Base-by-base conservation (phyloP, 148 eudicot species). In the Persicaria tinctoria region DNA sequence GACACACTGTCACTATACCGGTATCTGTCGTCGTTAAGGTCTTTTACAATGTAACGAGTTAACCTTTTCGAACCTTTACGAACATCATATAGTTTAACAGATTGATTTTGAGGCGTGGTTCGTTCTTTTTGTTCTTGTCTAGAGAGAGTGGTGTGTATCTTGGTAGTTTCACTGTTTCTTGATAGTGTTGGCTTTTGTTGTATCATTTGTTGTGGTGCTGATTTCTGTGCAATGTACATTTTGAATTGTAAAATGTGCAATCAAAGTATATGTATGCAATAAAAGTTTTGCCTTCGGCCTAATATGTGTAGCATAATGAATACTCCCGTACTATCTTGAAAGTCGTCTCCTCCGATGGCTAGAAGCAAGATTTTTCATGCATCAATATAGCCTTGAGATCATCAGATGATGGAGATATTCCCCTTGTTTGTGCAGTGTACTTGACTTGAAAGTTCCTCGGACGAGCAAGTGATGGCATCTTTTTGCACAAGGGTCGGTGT, bases 1-100 rank as follows among this genome's bases (percentile, higher is more conserved):
- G 97, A 72, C 99, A 95, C 72, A 18, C 81, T 23, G 64, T 87
- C 46, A 92, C 85, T 84, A 79, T 95, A 68, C 99, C 97, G 1
- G 9, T 95, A 68, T 89, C 99, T 23, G 87, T 95, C 45, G 79
- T 89, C 8, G 83, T 79, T n/a, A 92, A 90, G 79, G 74, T 80
- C 68, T 76, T 76, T 18, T 87, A 84, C 79, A 89, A 86, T 80
- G 73, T 27, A 10, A 85, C 88, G 38, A 74, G 46, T 74, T 32
- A 68, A 44, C 54, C 47, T 64, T 41, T 27, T 18, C 18, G 8
- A 18, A 57, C 63, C 38, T 64, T 27, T 50, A 12, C 9, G 46
- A 46, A 12, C 2, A 8, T 66, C 17, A 47, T 66, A 66, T 66
- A 66, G 70, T 66, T 66, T 11, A 38, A 9, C 69, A 8, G 27